Percentiles rank a stretch among this genome's conserved stretches.
Evolutionary conservation across 2,329 filamentous ascomycete species (phyloP).

Genomic region (Diplocarpon rosae): DNA sequence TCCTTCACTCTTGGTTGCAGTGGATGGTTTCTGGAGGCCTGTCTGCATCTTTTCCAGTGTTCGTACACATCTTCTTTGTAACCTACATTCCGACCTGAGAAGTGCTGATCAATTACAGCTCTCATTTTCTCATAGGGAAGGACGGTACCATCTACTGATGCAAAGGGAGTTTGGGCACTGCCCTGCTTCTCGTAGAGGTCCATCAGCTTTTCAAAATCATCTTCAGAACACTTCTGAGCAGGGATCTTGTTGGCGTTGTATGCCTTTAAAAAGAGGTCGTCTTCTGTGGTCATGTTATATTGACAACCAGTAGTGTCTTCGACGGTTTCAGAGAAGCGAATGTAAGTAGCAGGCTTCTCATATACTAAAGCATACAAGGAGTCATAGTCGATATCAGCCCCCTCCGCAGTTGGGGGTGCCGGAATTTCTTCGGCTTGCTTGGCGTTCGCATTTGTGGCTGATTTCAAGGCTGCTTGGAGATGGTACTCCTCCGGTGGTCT

Average conservation of each 20-base stretch:
- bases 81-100: slow-evolving; percentile 35
- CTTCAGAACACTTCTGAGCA: slow-evolving; percentile 62
- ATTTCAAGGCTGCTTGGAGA: slow-evolving; percentile 26
- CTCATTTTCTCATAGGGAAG: slow-evolving; percentile 70
- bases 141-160: slow-evolving; percentile 78
- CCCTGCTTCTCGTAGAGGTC: slow-evolving; percentile 88
- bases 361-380: slow-evolving; percentile 72
- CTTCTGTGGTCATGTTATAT: slow-evolving; percentile 92
- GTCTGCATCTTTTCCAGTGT: slow-evolving; percentile 71
- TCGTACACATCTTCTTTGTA: slow-evolving; percentile 75
- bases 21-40: slow-evolving; percentile 55
- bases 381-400: slow-evolving; percentile 67
- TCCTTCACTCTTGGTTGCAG: slow-evolving; percentile 79
- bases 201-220: slow-evolving; percentile 91
- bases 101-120: slow-evolving; percentile 45
- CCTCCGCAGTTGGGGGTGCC: slow-evolving; percentile 53
- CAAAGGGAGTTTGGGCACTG: slow-evolving; percentile 74
- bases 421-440: slow-evolving; percentile 37
- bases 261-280: slow-evolving; percentile 71
- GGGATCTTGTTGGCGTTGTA: slow-evolving; percentile 69
- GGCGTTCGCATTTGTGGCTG: slow-evolving; percentile 16
- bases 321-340: slow-evolving; percentile 95
- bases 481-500: slow-evolving; percentile 25
- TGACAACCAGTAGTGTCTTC: slow-evolving; percentile 84
- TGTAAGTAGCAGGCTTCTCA: slow-evolving; percentile 81